Evolutionary conservation across 352 stramenopile species (phyloP).

Genomic region (Globisporangium takayamanum): DNA sequence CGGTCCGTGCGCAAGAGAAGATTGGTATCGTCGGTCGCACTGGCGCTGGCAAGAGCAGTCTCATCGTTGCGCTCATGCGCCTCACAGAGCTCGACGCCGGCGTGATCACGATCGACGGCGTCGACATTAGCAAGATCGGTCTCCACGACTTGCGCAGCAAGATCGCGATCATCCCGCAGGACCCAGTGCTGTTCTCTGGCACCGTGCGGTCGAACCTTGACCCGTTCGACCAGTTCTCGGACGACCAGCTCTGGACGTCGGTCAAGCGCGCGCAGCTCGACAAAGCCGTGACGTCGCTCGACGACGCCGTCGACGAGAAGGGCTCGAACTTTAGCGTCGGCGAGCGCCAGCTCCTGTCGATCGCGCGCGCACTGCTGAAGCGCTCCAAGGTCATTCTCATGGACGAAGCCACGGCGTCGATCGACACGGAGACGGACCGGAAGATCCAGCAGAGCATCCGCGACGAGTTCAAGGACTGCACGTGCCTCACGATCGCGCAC

Average conservation of each 20-base stretch:
- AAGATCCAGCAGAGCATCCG: slow-evolving; percentile 91
- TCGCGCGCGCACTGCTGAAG: slow-evolving; percentile 91
- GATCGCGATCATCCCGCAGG: slow-evolving; percentile 90
- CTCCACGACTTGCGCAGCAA: slow-evolving; percentile 47
- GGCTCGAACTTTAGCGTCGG: slow-evolving; percentile 95
- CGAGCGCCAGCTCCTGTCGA: slow-evolving; percentile 94
- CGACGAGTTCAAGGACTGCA: slow-evolving; percentile 90
- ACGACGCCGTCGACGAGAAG: slow-evolving; percentile 74
- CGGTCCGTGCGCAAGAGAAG: slow-evolving; percentile 67
- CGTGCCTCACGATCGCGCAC: slow-evolving; percentile 96
- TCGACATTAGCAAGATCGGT: slow-evolving; percentile 48
- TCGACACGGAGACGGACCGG: slow-evolving; percentile 83
- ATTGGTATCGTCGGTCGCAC: slow-evolving; percentile 58
- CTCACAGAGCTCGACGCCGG: slow-evolving; percentile 71
- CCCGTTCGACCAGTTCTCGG: slow-evolving; percentile 85
- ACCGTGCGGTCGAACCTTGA: slow-evolving; percentile 67
- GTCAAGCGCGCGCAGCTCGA: slow-evolving; percentile 74
- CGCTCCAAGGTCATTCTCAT: slow-evolving; percentile 93
- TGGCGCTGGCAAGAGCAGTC: slow-evolving; percentile 73
- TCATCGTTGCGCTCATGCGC: slow-evolving; percentile 81
- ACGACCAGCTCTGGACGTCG: slow-evolving; percentile 85
- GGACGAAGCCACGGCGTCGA: slow-evolving; percentile 96
- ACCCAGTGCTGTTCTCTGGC: slow-evolving; percentile 94
- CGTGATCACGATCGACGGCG: slow-evolving; percentile 50
- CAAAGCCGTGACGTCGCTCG: slow-evolving; percentile 39